A percentile compares a stretch with the other conserved stretches of the same genome.
Evolutionary conservation across 495 filamentous ascomycete genomes (phyloP).

Genomic region (Hypoxylon lenormandii): DNA sequence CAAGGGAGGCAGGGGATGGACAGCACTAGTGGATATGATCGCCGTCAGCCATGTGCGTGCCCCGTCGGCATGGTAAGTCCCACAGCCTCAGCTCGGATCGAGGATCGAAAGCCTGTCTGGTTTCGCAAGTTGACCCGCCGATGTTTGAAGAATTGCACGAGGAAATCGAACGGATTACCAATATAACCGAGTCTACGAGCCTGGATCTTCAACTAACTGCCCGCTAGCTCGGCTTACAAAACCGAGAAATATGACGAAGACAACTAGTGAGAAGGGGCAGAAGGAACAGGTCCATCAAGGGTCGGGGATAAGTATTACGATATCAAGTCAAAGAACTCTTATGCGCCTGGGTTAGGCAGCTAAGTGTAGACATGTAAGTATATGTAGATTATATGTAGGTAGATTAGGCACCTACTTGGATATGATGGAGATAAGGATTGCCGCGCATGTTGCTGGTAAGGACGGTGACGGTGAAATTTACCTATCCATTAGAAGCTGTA

Average conservation of each 20-base stretch:
- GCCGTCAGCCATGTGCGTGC: slow-evolving; percentile 42
- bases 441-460: slow-evolving; percentile 10
- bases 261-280: too few relatives aligned
- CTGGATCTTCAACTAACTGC: slow-evolving; percentile 12
- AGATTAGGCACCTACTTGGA: too few relatives aligned
- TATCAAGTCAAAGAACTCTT: too few relatives aligned
- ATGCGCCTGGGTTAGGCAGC: not conserved
- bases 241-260: slow-evolving; percentile 8
- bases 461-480: slow-evolving; percentile 9
- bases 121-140: slow-evolving; percentile 24
- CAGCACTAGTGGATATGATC: slow-evolving; percentile 38
- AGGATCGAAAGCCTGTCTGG: not conserved
- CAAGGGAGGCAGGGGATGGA: not conserved
- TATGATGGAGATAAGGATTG: slow-evolving; percentile 1
- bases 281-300: too few relatives aligned
- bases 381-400: slow-evolving; percentile 4
- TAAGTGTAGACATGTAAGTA: slow-evolving; percentile 8
- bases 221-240: slow-evolving; percentile 13
- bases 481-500: not conserved
- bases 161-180: slow-evolving; percentile 23
- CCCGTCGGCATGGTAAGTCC: slow-evolving; percentile 33
- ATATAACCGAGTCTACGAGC: slow-evolving; percentile 22
- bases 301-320: too few relatives aligned
- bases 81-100: slow-evolving; percentile 41
- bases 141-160: slow-evolving; percentile 29